phyloP scores from a whole-genome alignment of 2,329 filamentous ascomycete species.

The Fusarium temperatum region DNA sequence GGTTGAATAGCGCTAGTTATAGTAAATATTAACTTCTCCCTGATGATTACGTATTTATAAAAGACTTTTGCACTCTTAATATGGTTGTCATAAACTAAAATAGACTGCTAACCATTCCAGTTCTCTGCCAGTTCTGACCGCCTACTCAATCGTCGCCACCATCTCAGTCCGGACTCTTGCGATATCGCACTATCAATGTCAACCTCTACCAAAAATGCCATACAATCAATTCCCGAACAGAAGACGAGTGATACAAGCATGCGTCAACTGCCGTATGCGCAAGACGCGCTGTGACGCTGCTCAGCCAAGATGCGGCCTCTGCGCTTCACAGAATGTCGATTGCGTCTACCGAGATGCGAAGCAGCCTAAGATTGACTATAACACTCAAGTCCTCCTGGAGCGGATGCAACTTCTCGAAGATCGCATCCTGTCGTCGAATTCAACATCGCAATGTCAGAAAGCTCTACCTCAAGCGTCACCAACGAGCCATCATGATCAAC shows the following conservation, averaged over 20 bases:
- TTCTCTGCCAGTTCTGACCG: neutral
- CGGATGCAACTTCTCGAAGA: constrained; percentile 45
- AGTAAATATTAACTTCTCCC: rapidly evolving
- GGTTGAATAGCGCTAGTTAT: rapidly evolving
- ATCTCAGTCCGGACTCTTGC: neutral
- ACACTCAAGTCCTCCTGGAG: constrained; percentile 42
- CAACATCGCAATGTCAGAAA: rapidly evolving
- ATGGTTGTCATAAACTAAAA: neutral
- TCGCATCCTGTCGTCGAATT: constrained; percentile 13
- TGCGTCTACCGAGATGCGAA: constrained; percentile 44
- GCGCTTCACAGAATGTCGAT: constrained; percentile 41
- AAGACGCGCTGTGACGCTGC: constrained; percentile 46
- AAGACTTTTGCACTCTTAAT: neutral
- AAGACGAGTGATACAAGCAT: constrained; percentile 38
- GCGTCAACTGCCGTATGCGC: constrained; percentile 43
- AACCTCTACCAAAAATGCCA: neutral
- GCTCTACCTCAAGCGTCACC: rapidly evolving
- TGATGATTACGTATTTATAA: rapidly evolving
- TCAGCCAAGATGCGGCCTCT: constrained; percentile 42
- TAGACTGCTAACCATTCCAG: neutral
- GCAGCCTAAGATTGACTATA: constrained; percentile 42
- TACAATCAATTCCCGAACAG: constrained; percentile 14
- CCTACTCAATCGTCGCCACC: neutral
- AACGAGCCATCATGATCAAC: neutral
- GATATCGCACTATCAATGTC: neutral